Percentiles rank a stretch among this genome's conserved stretches.
These are phyloP conservation scores for Rhizopogon sp. DNA, from an alignment of 768 basidiomycete species.

Conservation along the genomic window DNA sequence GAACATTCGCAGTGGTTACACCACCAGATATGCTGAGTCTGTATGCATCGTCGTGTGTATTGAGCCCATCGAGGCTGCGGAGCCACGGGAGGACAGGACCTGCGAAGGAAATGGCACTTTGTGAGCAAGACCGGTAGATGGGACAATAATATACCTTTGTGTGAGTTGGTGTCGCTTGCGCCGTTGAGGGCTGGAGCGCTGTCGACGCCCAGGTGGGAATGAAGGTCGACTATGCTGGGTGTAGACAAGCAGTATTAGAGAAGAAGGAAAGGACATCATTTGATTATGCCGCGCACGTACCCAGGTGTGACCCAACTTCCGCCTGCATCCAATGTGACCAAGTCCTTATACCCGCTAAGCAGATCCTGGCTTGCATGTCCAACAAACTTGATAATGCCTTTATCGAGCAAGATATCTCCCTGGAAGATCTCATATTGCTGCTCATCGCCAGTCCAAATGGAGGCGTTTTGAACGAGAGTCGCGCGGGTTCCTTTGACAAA, in stretches of 20 bases:
- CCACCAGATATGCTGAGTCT: constrained; percentile 79
- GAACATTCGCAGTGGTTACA: constrained; percentile 77
- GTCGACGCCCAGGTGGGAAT: constrained; percentile 76
- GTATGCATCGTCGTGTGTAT: constrained; percentile 80
- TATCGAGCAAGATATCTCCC: constrained; percentile 37
- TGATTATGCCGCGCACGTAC: constrained; percentile 31
- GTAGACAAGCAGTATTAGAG: constrained; percentile 13
- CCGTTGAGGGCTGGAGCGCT: constrained; percentile 52
- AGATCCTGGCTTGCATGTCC: constrained; percentile 38
- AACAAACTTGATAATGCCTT: constrained; percentile 30
- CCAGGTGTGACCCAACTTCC: constrained; percentile 69
- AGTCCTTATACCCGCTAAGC: constrained; percentile 32
- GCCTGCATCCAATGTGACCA: constrained; percentile 53
- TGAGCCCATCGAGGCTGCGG: constrained; percentile 77
- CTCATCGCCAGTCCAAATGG: constrained; percentile 46
- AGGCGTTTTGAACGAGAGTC: constrained; percentile 41
- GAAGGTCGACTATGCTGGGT: constrained; percentile 53
- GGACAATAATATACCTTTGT: constrained; percentile 31
- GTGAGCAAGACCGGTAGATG: background rate
- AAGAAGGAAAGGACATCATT: background rate
- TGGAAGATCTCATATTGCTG: constrained; percentile 30
- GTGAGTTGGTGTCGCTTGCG: constrained; percentile 57
- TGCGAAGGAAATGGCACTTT: constrained; percentile 3
- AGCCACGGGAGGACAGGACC: constrained; percentile 73
- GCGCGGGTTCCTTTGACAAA: constrained; percentile 33